phyloP scores from a whole-genome alignment of 768 basidiomycete species.

The Termitomyces sp. region DNA sequence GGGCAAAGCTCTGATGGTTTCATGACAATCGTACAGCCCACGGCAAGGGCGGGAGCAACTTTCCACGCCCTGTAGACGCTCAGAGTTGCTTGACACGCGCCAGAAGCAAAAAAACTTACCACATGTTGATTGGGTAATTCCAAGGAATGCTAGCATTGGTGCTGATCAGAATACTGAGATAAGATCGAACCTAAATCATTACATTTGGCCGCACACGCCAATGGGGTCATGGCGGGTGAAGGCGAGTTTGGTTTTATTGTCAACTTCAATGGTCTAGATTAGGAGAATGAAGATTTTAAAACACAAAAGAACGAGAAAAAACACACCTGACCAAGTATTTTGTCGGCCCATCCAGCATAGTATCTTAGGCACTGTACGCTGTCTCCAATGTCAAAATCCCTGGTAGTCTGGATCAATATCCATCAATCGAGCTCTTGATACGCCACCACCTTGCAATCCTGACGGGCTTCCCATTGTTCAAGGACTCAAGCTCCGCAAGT shows the following conservation, averaged over 20 bases:
- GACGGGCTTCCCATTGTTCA: constrained; percentile 93
- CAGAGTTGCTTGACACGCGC: background rate
- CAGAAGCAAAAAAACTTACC: constrained; percentile 35
- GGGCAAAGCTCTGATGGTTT: constrained; percentile 91
- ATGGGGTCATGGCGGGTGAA: constrained; percentile 89
- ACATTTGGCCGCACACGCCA: constrained; percentile 96
- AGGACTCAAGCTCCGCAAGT: constrained; percentile 77
- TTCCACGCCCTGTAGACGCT: constrained; percentile 70
- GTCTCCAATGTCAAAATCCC: constrained; percentile 81
- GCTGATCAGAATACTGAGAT: background rate
- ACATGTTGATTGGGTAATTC: constrained; percentile 92
- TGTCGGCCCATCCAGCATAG: constrained; percentile 96
- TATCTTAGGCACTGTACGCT: constrained; percentile 78
- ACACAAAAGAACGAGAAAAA: background rate
- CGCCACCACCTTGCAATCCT: constrained; percentile 35
- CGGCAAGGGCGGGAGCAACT: constrained; percentile 87
- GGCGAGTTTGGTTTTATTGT: constrained; percentile 76
- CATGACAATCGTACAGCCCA: constrained; percentile 92
- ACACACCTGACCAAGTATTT: constrained; percentile 79
- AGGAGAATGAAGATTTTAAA: constrained; percentile 1
- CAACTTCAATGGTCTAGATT: constrained; percentile 69
- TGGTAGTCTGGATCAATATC: constrained; percentile 20
- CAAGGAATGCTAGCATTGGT: constrained; percentile 66
- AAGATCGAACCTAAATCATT: constrained; percentile 12
- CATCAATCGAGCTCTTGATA: background rate